Conservation (phyloP, 495 filamentous ascomycete genomes). For the Penicillium silybi region DNA sequence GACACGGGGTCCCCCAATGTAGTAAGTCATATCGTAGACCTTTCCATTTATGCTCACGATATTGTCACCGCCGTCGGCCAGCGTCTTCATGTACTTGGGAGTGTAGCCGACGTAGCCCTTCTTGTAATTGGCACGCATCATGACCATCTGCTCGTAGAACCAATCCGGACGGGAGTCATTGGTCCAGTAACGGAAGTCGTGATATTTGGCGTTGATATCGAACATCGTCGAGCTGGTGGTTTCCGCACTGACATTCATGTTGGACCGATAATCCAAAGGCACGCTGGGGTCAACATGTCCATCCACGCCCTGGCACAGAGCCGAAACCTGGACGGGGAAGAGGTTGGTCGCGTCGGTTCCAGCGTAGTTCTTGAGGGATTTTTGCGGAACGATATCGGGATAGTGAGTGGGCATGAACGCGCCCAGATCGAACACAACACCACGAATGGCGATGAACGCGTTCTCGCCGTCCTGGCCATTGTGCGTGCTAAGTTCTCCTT, state of each 20-base stretch:
- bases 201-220: slow-evolving; percentile 75
- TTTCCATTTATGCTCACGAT: slow-evolving; percentile 77
- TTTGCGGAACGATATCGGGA: slow-evolving; percentile 65
- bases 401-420: slow-evolving; percentile 76
- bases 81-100: slow-evolving; percentile 64
- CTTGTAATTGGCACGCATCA: slow-evolving; percentile 72
- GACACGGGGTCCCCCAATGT: slow-evolving; percentile 71
- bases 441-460: slow-evolving; percentile 78
- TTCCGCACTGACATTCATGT: slow-evolving; percentile 64
- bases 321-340: slow-evolving; percentile 93
- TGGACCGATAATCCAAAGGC: slow-evolving; percentile 71
- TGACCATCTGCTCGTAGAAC: slow-evolving; percentile 81
- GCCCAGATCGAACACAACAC: slow-evolving; percentile 81
- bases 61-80: slow-evolving; percentile 56
- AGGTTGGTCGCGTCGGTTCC: slow-evolving; percentile 80
- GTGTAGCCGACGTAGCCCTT: slow-evolving; percentile 89
- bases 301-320: slow-evolving; percentile 74
- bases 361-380: slow-evolving; percentile 70
- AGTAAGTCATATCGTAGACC: slow-evolving; percentile 90
- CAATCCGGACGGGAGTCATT: slow-evolving; percentile 83
- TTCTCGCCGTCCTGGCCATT: slow-evolving; percentile 64
- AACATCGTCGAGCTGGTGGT: slow-evolving; percentile 57
- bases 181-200: slow-evolving; percentile 86
- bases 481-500: slow-evolving; percentile 66
- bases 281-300: slow-evolving; percentile 67